These are phyloP conservation scores for Aureobasidium sp. DNA, from an alignment of 2,329 filamentous ascomycete species.

Conservation along the genomic window DNA sequence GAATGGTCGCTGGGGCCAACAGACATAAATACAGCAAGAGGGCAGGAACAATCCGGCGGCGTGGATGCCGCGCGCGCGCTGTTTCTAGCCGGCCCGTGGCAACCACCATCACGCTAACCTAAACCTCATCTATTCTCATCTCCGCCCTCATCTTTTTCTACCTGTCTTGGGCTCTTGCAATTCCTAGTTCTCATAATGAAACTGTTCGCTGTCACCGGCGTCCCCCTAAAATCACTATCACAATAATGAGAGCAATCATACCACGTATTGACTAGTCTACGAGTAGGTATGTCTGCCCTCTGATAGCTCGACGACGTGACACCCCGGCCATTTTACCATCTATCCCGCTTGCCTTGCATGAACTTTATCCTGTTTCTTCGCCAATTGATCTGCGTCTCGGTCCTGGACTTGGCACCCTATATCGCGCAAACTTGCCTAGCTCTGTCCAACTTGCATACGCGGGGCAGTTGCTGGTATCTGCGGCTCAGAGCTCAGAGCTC, in stretches of 20 bases:
- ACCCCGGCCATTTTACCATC: not conserved
- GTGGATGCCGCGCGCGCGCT: slow-evolving; percentile 3
- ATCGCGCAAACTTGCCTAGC: slow-evolving; percentile 3
- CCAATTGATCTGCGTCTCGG: slow-evolving; percentile 10
- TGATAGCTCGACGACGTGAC: not conserved
- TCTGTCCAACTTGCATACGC: not conserved
- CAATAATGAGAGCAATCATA: not conserved
- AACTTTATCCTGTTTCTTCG: slow-evolving; percentile 5
- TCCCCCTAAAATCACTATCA: not conserved
- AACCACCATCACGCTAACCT: slow-evolving; percentile 1
- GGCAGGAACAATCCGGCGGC: not conserved
- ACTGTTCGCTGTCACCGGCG: slow-evolving; percentile 6
- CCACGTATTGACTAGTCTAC: not conserved
- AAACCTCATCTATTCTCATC: slow-evolving; percentile 11
- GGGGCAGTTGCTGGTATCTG: slow-evolving; percentile 12
- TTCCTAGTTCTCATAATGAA: not conserved
- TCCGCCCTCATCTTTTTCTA: slow-evolving; percentile 4
- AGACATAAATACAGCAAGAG: not conserved
- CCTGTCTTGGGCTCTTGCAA: not conserved
- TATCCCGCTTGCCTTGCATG: slow-evolving; percentile 5
- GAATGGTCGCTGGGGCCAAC: not conserved
- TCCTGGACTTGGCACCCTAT: slow-evolving; percentile 1
- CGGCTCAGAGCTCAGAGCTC: not conserved
- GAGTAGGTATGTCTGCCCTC: not conserved
- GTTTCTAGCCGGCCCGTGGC: not conserved